phyloP scores from a whole-genome alignment of 2,329 filamentous ascomycete genomes.

The Claviceps quebecensis region DNA sequence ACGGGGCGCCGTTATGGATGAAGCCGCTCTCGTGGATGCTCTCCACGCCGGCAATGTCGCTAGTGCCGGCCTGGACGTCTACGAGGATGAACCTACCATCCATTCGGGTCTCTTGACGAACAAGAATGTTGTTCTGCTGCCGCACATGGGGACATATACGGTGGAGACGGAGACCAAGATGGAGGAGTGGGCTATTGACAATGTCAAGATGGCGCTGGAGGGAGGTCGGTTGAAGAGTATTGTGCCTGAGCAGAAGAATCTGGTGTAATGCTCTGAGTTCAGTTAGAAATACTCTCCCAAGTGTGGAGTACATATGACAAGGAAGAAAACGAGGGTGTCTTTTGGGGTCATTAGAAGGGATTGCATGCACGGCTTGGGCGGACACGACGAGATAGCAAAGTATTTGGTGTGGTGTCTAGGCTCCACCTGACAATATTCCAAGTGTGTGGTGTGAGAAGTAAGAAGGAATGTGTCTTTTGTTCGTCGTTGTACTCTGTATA shows the following conservation, averaged over 20 bases:
- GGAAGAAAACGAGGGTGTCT: too few species aligned
- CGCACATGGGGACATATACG: slow-evolving; percentile 80
- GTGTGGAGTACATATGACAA: too few species aligned
- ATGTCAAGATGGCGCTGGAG: slow-evolving; percentile 49
- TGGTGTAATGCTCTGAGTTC: slow-evolving; percentile 9
- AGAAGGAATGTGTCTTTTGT: too few species aligned
- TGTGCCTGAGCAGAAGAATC: slow-evolving; percentile 52
- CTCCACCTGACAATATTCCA: too few species aligned
- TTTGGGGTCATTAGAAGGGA: too few species aligned
- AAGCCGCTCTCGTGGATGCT: slow-evolving; percentile 62
- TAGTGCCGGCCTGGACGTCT: slow-evolving; percentile 66
- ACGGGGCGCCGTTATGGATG: slow-evolving; percentile 69
- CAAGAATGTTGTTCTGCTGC: slow-evolving; percentile 58
- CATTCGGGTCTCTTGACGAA: slow-evolving; percentile 60
- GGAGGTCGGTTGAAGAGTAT: slow-evolving; percentile 50
- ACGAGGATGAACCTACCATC: slow-evolving; percentile 64
- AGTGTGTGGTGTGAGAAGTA: too few species aligned
- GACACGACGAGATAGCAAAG: too few species aligned
- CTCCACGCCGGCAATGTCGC: slow-evolving; percentile 56
- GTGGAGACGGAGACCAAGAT: slow-evolving; percentile 50
- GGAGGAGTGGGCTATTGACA: slow-evolving; percentile 64
- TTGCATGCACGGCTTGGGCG: too few species aligned
- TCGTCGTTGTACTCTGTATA: too few species aligned
- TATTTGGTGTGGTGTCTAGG: too few species aligned
- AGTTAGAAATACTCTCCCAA: too few species aligned